These are phyloP conservation scores for Trametes versicolor DNA, from an alignment of 1,284 basidiomycete genomes.

Conservation along the genomic window DNA sequence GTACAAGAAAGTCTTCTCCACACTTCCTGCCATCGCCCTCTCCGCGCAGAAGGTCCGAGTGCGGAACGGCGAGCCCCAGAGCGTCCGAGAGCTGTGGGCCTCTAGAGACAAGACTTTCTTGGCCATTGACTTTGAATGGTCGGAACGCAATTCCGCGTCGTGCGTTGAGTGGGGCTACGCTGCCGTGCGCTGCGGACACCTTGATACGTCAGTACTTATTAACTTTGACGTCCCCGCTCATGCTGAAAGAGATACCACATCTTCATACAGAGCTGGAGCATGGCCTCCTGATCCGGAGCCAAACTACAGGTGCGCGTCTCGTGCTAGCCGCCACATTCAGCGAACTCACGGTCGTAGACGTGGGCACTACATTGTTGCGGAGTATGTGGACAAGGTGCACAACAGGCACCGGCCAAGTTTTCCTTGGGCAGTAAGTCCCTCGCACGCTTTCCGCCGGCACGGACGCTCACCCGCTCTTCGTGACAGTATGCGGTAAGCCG, in stretches of 20 bases:
- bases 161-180: conserved; percentile 86
- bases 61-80: conserved; percentile 72
- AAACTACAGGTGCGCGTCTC: conserved; percentile 73
- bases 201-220: conserved; percentile 68
- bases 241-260: conserved; percentile 16
- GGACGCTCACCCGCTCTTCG: conserved; percentile 28
- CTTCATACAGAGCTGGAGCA: conserved; percentile 61
- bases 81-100: conserved; percentile 77
- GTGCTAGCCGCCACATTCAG: conserved; percentile 9
- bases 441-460: conserved; percentile 23
- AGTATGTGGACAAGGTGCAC: conserved; percentile 76
- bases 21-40: conserved; percentile 77
- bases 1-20: conserved; percentile 79
- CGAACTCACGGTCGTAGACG: conserved; percentile 55
- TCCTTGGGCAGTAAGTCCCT: conserved; percentile 72
- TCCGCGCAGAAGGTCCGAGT: conserved; percentile 76
- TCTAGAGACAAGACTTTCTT: conserved; percentile 77
- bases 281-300: conserved; percentile 85
- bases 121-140: conserved; percentile 81
- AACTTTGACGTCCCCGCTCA: conserved; percentile 17
- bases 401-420: conserved; percentile 69
- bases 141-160: conserved; percentile 76
- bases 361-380: conserved; percentile 82
- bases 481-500: conserved; percentile 70
- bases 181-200: conserved; percentile 76